Conservation (phyloP, 2,329 filamentous ascomycete genomes). For the Coniella lustricola region DNA sequence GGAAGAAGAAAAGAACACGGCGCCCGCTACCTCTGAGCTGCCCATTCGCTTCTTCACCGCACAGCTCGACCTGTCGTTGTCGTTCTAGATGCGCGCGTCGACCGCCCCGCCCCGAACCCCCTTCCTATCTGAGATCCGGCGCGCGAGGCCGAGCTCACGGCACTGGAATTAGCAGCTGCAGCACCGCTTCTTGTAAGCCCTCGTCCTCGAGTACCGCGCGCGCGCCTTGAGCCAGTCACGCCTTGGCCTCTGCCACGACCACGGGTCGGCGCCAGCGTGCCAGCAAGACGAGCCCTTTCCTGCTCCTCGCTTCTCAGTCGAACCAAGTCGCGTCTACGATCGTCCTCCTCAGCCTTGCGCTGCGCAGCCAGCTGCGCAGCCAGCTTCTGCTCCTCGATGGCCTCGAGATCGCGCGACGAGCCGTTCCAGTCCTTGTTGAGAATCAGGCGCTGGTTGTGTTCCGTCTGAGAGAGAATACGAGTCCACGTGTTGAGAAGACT, state of each 20-base stretch:
- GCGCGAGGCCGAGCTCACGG: conserved; percentile 26
- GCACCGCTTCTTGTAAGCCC: conserved; percentile 4
- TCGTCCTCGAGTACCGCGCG: conserved; percentile 11
- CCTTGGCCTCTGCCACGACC: conserved; percentile 8
- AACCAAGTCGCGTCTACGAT: conserved; percentile 67
- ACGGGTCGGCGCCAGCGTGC: conserved; percentile 6
- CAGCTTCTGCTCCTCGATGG: conserved; percentile 73
- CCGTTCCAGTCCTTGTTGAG: conserved; percentile 87
- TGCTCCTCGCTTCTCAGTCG: conserved; percentile 57
- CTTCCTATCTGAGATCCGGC: conserved; percentile 37
- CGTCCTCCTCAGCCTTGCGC: conserved; percentile 69
- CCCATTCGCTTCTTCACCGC: conserved; percentile 7
- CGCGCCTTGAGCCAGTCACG: conserved; percentile 11
- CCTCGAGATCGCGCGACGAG: conserved; percentile 75
- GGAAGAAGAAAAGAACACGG: neutral
- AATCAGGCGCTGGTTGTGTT: conserved; percentile 91
- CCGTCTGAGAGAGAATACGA: conserved; percentile 89
- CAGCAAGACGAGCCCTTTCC: conserved; percentile 39
- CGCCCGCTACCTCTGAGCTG: neutral
- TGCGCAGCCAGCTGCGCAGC: conserved; percentile 71
- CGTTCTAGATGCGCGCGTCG: conserved; percentile 33
- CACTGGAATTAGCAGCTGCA: conserved; percentile 20
- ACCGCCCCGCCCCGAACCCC: conserved; percentile 30
- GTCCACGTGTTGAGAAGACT: conserved; percentile 93
- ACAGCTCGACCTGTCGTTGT: conserved; percentile 40